Conservation (phyloP, 441 rosid species). For the Adansonia rubrostipa region DNA sequence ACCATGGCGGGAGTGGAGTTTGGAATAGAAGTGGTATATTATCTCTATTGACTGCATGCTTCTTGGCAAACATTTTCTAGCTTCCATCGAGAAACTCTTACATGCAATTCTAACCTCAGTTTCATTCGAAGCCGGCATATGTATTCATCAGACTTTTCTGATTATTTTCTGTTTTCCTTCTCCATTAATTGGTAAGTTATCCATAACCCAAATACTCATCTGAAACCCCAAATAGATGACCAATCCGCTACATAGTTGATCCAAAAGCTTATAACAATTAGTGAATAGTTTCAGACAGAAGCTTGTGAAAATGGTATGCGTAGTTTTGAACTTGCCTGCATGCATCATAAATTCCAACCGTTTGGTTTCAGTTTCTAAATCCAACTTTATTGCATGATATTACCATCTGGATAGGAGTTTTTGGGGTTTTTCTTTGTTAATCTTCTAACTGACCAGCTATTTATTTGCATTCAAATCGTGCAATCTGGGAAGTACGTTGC, state of each 20-base stretch:
- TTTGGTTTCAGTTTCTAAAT: background rate
- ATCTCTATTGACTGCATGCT: background rate
- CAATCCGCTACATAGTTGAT: too few relatives aligned
- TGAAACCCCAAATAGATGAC: background rate
- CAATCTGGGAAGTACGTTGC: too few relatives aligned
- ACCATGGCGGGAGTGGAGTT: too few relatives aligned
- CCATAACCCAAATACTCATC: background rate
- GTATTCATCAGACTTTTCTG: background rate
- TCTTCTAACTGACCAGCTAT: too few relatives aligned
- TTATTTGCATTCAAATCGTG: too few relatives aligned
- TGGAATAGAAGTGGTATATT: background rate
- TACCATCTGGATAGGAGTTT: background rate
- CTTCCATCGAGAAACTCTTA: background rate
- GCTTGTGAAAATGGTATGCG: background rate
- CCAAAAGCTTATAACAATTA: too few relatives aligned
- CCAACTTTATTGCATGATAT: slow-evolving; percentile 7
- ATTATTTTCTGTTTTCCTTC: background rate
- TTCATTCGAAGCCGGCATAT: background rate
- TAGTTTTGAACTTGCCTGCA: background rate
- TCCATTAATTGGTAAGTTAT: background rate
- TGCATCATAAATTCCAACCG: background rate
- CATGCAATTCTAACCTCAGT: background rate
- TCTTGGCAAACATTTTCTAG: background rate
- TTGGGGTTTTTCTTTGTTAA: too few relatives aligned
- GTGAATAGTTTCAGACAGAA: background rate